phyloP scores from a whole-genome alignment of 352 stramenopile species.

The Globisporangium orthogonon region DNA sequence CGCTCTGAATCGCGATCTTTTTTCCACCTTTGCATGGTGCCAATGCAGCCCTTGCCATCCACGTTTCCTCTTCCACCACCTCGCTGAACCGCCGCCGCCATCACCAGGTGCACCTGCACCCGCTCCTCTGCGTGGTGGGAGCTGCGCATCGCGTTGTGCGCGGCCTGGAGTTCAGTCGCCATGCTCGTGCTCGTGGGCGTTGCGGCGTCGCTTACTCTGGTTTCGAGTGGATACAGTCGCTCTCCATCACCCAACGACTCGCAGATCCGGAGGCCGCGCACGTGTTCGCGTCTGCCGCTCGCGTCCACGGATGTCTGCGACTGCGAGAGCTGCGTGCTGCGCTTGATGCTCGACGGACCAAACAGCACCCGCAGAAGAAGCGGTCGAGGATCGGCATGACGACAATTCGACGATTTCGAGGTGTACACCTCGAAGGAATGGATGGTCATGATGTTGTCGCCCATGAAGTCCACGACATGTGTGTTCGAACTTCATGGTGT shows the following conservation, averaged over 20 bases:
- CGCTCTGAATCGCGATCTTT: too few relatives aligned
- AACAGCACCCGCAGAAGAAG: background rate
- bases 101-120: background rate
- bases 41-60: too few relatives aligned
- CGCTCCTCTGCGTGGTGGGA: too few relatives aligned
- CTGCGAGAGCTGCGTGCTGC: background rate
- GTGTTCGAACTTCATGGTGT: too few relatives aligned
- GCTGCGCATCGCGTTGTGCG: too few relatives aligned
- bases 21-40: too few relatives aligned
- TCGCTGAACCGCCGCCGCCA: too few relatives aligned
- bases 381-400: conserved; percentile 70
- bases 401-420: conserved; percentile 19
- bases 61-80: too few relatives aligned
- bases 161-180: too few relatives aligned
- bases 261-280: background rate
- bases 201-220: background rate
- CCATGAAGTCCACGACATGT: too few relatives aligned
- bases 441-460: too few relatives aligned
- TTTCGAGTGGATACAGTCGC: background rate
- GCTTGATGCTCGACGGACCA: background rate
- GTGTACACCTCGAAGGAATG: too few relatives aligned
- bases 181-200: background rate
- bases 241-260: background rate
- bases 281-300: background rate
- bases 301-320: background rate